Conservation (phyloP, 306 rosid genomes). For the peach (Prunus persica) region DNA sequence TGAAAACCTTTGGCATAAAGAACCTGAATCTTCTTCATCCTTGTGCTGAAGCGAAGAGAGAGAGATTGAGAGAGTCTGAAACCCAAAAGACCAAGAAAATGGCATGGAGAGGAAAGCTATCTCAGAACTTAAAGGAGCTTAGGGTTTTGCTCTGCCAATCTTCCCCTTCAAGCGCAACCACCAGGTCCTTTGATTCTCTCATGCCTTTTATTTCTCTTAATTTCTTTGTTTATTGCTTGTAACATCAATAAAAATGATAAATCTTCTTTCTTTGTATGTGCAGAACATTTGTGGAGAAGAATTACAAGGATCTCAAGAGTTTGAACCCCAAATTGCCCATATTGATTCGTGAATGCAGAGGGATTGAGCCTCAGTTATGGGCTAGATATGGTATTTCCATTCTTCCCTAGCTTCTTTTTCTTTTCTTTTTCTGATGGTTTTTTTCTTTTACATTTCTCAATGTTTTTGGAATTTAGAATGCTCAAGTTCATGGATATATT, state of each 20-base stretch:
- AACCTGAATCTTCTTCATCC: not conserved
- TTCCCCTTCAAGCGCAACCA: slow-evolving; percentile 77
- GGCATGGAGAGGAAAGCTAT: slow-evolving; percentile 89
- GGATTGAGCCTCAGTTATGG: slow-evolving; percentile 87
- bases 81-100: slow-evolving; percentile 26
- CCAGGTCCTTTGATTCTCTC: slow-evolving; percentile 49
- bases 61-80: not conserved
- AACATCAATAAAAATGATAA: not conserved
- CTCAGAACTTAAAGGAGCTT: slow-evolving; percentile 79
- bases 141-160: slow-evolving; percentile 86
- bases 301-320: slow-evolving; percentile 77
- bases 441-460: not conserved
- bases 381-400: slow-evolving; percentile 80
- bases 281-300: slow-evolving; percentile 83
- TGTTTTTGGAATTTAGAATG: not conserved
- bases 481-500: not conserved
- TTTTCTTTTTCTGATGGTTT: not conserved
- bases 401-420: slow-evolving; percentile 5
- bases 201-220: not conserved
- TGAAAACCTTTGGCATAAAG: not conserved
- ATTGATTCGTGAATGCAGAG: slow-evolving; percentile 88
- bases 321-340: slow-evolving; percentile 86
- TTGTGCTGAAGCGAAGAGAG: not conserved
- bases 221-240: not conserved
- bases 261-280: slow-evolving; percentile 5